phyloP scores from a whole-genome alignment of 192 early-diverging fungal genomes.

The Haplosporangium gracile region DNA sequence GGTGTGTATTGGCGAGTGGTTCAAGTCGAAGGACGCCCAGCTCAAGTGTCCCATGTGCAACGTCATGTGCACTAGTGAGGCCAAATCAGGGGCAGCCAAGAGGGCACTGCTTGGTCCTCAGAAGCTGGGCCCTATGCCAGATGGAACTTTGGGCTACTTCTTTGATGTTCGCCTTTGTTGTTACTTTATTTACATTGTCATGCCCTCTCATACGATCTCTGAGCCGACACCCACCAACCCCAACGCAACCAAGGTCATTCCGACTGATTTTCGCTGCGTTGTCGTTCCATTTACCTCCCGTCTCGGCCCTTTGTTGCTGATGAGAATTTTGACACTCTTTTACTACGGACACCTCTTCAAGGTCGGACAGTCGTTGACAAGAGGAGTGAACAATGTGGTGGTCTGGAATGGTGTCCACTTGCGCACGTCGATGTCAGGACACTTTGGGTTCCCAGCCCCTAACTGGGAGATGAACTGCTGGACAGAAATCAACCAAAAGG shows the following conservation, averaged over 20 bases:
- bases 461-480: conserved; percentile 47
- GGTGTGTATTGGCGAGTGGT: conserved; percentile 34
- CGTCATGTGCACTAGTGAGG: conserved; percentile 23
- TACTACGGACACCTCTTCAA: conserved; percentile 57
- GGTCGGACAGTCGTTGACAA: conserved; percentile 46
- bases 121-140: conserved; percentile 54
- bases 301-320: conserved; percentile 56
- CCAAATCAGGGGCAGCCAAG: conserved; percentile 16
- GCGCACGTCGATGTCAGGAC: conserved; percentile 41
- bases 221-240: neutral
- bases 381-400: conserved; percentile 32
- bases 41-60: conserved; percentile 52
- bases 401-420: conserved; percentile 59
- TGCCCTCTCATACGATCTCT: conserved; percentile 27
- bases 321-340: conserved; percentile 44
- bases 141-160: conserved; percentile 51
- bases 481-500: conserved; percentile 48
- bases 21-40: conserved; percentile 26
- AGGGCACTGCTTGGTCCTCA: conserved; percentile 3
- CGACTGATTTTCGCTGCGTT: conserved; percentile 31
- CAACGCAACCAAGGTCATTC: neutral
- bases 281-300: conserved; percentile 44
- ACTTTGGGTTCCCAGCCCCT: conserved; percentile 53
- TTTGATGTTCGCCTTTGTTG: conserved; percentile 50
- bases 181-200: conserved; percentile 53